Base-by-base conservation (phyloP, 352 stramenopile genomes). In the Blastocystis hominis region DNA sequence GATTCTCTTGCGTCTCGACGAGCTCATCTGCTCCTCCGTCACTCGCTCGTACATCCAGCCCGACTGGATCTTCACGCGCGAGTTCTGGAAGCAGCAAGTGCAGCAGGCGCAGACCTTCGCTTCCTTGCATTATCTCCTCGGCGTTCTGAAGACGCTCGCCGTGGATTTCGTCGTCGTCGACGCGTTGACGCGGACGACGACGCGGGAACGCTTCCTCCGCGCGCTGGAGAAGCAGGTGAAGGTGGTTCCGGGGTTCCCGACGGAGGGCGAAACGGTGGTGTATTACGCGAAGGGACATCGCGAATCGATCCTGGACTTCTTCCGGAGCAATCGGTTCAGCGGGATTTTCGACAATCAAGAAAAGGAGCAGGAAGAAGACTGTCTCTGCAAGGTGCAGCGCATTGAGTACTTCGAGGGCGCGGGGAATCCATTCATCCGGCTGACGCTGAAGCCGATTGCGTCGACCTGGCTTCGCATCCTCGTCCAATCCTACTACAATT, bases 251-350 rank as follows among this genome's bases (percentile, higher is more conserved):
- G n/a, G 38, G 9, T 44, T 84, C 10, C 72, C 72, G 2, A 53
- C 64, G 13, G 72, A 84, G 24, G 72, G 72, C 2, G 72, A 84
- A 34, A 84, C 50, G 7, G 72, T 84, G 2, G 72, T 84, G 47
- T 84, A 84, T n/a, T 84, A 50, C 38, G 36, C 50, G n/a, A 34
- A 53, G n/a, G 72, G 46, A 53, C 72, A 84, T 46, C 10, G 9
- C 1, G 53, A 46, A 3, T 15, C 72, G 40, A 84, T 84, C 42
- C 46, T n/a, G 3, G 72, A 66, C 34, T 84, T 84, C 36, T 66
- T 66, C 0, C 50, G 42, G 50, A 56, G 68, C 36, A 84, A 84
- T 46, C 36, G 38, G 36, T 84, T 84, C 44, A 64, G 72, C 0
- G 54, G 72, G 1, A 53, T 84, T 34, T 7, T 69, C 7, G n/a